Percentiles rank a stretch among this genome's conserved stretches.
Evolutionary conservation across 2,329 filamentous ascomycete species (phyloP).

Genomic region (Epicoccum nigrum): DNA sequence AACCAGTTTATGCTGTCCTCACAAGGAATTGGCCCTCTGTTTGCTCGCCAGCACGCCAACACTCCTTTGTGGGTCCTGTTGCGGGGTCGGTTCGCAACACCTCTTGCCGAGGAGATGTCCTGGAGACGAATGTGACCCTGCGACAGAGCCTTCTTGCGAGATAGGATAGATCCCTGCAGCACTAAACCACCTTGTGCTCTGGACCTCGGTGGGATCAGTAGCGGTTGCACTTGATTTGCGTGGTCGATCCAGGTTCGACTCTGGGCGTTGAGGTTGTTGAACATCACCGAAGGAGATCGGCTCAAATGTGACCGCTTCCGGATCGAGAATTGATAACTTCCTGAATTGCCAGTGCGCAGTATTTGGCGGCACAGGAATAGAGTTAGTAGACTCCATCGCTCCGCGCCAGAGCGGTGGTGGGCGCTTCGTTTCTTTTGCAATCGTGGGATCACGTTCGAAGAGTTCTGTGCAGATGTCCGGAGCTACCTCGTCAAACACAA

Average conservation of each 20-base stretch:
- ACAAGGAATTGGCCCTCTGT: slow-evolving; percentile 28
- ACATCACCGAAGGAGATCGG: slow-evolving; percentile 11
- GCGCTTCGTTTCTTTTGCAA: slow-evolving; percentile 2
- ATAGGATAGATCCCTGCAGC: neutral
- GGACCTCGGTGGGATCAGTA: neutral
- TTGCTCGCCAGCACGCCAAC: slow-evolving; percentile 4
- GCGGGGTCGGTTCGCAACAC: slow-evolving; percentile 14
- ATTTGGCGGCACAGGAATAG: slow-evolving; percentile 22
- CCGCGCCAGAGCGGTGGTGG: slow-evolving; percentile 7
- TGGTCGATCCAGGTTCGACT: slow-evolving; percentile 22
- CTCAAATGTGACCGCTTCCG: slow-evolving; percentile 33
- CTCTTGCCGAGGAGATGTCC: slow-evolving; percentile 9
- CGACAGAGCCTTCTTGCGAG: neutral
- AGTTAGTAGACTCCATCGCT: neutral
- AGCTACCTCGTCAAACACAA: slow-evolving; percentile 26
- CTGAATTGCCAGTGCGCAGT: slow-evolving; percentile 18
- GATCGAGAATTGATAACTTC: slow-evolving; percentile 22
- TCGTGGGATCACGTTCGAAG: neutral
- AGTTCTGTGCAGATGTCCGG: slow-evolving; percentile 23
- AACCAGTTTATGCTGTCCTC: slow-evolving; percentile 12
- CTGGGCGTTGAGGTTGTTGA: neutral
- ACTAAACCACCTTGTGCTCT: slow-evolving; percentile 1
- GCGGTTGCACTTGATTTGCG: slow-evolving; percentile 24
- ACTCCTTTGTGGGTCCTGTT: slow-evolving; percentile 2
- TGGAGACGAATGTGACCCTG: neutral